Conservation (phyloP, 495 filamentous ascomycete genomes). For the Penicillium cosmopolitanum region DNA sequence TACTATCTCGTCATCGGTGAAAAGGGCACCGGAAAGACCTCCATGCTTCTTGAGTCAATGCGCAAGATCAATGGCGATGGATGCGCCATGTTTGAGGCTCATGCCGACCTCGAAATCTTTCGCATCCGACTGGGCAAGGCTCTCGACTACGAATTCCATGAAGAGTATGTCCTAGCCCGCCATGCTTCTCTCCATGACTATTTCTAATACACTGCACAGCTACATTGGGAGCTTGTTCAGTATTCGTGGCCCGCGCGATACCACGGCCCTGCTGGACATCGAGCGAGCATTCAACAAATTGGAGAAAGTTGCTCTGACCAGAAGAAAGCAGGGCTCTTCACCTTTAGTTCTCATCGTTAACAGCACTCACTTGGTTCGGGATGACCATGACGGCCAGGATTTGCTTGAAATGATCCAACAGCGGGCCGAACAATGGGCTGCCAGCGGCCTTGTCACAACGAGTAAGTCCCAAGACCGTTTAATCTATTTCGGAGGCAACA, state of each 20-base stretch:
- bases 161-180: constrained; percentile 43
- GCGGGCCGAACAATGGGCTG: constrained; percentile 93
- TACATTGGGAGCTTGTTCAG: constrained; percentile 96
- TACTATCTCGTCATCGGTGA: constrained; percentile 96
- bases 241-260: constrained; percentile 89
- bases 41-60: constrained; percentile 95
- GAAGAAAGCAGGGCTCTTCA: constrained; percentile 57
- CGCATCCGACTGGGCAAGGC: constrained; percentile 89
- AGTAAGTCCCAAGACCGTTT: constrained; percentile 28
- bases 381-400: constrained; percentile 89
- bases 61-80: constrained; percentile 83
- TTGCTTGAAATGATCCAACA: constrained; percentile 94
- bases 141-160: constrained; percentile 89
- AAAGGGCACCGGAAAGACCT: constrained; percentile 94
- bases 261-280: constrained; percentile 87
- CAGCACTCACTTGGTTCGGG: constrained; percentile 82
- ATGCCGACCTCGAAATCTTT: constrained; percentile 94
- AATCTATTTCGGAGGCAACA: too few relatives aligned
- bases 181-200: not conserved
- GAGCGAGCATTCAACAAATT: constrained; percentile 97
- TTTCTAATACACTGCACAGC: constrained; percentile 55
- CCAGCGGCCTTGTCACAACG: constrained; percentile 82
- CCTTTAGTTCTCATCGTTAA: constrained; percentile 91
- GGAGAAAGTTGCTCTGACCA: constrained; percentile 84
- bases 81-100: constrained; percentile 91